Evolutionary conservation across 2,329 filamentous ascomycete genomes (phyloP).

Genomic region (Pseudogymnoascus sp.): DNA sequence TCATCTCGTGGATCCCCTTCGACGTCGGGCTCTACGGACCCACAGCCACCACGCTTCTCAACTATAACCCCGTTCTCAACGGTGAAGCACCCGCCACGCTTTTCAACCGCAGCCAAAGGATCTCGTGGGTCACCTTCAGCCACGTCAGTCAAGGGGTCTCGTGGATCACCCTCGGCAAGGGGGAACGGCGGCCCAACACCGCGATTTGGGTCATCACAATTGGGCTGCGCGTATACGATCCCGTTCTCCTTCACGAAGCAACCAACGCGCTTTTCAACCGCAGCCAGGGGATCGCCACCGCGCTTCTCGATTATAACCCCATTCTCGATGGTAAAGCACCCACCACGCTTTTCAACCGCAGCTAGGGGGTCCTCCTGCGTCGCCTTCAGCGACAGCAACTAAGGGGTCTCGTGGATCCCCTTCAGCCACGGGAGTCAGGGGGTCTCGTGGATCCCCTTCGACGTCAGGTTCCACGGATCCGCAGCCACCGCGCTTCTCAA

Average conservation of each 20-base stretch:
- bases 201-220: not conserved
- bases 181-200: not conserved
- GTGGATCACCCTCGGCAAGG: slow-evolving; percentile 37
- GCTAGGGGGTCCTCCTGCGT: too few relatives aligned
- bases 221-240: not conserved
- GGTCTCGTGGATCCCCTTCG: not conserved
- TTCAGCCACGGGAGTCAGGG: too few relatives aligned
- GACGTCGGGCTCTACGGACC: not conserved
- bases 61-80: not conserved
- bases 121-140: slow-evolving; percentile 40
- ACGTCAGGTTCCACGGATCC: not conserved
- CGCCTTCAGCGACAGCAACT: too few relatives aligned
- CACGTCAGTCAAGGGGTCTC: too few relatives aligned
- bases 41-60: not conserved
- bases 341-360: not conserved
- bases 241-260: not conserved
- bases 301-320: not conserved
- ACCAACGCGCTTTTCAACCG: not conserved
- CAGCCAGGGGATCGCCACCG: not conserved
- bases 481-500: not conserved
- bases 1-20: slow-evolving; percentile 43
- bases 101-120: too few relatives aligned
- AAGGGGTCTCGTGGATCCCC: too few relatives aligned
- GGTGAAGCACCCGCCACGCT: not conserved
- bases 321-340: not conserved